phyloP scores from a whole-genome alignment of 106 monocot species.

The Dendrobium catenatum region DNA sequence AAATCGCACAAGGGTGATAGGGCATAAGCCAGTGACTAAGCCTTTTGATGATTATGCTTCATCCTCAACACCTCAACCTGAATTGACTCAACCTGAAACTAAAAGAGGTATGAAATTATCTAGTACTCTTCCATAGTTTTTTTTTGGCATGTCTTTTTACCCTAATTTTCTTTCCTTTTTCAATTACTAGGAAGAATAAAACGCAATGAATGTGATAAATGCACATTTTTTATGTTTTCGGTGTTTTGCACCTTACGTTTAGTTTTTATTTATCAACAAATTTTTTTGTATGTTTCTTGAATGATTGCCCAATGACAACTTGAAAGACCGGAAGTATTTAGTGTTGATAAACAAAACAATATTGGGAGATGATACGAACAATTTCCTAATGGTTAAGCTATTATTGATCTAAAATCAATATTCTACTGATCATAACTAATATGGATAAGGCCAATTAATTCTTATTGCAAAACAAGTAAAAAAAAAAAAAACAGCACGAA shows the following conservation, averaged over 20 bases:
- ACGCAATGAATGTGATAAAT: neutral
- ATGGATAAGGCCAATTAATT: no score
- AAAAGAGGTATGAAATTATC: neutral
- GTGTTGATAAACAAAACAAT: neutral
- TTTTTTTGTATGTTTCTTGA: neutral
- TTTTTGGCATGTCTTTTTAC: neutral
- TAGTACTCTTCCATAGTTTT: neutral
- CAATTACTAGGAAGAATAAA: neutral
- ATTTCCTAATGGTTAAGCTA: neutral
- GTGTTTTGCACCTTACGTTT: neutral
- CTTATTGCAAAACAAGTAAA: no score
- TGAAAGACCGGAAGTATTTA: neutral
- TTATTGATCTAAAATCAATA: neutral
- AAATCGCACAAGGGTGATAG: conserved; percentile 48
- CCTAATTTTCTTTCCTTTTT: neutral
- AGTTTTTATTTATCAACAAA: neutral
- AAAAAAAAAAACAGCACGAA: no score
- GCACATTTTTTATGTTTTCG: neutral
- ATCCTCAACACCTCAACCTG: neutral
- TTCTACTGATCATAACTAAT: neutral
- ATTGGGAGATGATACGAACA: neutral
- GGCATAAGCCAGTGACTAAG: conserved; percentile 28
- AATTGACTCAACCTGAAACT: neutral
- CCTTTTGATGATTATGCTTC: conserved; percentile 37
- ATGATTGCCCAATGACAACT: neutral